Evolutionary conservation across 2,329 filamentous ascomycete species (phyloP).

Genomic region (Aspergillus pseudonomiae): DNA sequence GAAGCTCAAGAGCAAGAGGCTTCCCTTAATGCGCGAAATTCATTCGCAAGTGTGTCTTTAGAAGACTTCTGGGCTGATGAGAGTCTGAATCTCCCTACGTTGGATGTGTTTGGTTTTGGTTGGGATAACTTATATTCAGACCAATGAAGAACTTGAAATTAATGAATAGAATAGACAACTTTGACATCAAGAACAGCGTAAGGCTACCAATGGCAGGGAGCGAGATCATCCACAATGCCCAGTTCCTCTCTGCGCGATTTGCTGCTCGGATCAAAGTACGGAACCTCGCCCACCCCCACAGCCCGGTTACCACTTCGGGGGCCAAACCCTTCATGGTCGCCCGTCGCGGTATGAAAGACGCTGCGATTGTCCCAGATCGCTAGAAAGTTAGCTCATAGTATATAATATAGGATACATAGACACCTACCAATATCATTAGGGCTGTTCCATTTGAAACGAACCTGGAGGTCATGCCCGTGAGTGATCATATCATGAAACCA

Average conservation of each 20-base stretch:
- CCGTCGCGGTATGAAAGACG: constrained; percentile 41
- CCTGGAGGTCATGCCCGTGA: constrained; percentile 56
- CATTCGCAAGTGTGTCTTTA: not conserved
- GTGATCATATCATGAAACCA: constrained; percentile 49
- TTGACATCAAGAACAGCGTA: not conserved
- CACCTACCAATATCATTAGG: not conserved
- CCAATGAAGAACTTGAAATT: not conserved
- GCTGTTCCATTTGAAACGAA: constrained; percentile 38
- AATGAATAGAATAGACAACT: not conserved
- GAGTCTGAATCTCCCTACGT: not conserved
- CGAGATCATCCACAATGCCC: not conserved
- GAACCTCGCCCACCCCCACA: constrained; percentile 90
- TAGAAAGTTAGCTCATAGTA: not conserved
- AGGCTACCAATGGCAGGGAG: not conserved
- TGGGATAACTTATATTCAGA: not conserved
- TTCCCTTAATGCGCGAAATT: not conserved
- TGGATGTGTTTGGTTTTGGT: not conserved
- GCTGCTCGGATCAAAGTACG: constrained; percentile 19
- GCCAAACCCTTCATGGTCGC: constrained; percentile 47
- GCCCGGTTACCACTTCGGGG: constrained; percentile 89
- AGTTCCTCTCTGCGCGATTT: not conserved
- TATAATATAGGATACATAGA: not conserved
- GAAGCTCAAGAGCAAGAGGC: not conserved
- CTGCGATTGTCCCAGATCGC: constrained; percentile 24
- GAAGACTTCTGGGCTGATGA: not conserved